These are phyloP conservation scores for Arthroderma sp. DNA, from an alignment of 2,329 filamentous ascomycete species.

Conservation along the genomic window DNA sequence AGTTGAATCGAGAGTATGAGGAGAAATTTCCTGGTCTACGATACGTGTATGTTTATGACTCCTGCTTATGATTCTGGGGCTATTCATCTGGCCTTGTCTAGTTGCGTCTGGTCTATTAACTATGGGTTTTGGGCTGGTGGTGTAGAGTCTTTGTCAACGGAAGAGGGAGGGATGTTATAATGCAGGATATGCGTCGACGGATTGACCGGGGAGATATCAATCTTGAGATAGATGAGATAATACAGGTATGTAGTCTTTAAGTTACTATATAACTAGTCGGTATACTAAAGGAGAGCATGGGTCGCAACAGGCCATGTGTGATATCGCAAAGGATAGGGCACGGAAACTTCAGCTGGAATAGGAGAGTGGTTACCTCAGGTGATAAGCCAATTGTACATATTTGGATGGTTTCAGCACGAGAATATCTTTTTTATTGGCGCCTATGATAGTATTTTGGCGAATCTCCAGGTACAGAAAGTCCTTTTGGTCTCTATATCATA, in stretches of 20 bases:
- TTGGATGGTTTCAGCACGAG: too few species aligned
- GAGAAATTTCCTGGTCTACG: conserved; percentile 64
- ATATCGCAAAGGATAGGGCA: conserved; percentile 72
- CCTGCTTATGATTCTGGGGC: conserved; percentile 6
- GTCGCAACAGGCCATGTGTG: conserved; percentile 65
- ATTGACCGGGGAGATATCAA: conserved; percentile 55
- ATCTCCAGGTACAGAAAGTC: too few species aligned
- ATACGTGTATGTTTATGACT: conserved; percentile 50
- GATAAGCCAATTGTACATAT: too few species aligned
- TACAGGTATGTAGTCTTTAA: conserved; percentile 43
- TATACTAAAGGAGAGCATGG: background rate
- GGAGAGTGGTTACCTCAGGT: background rate
- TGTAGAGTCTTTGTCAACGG: conserved; percentile 73
- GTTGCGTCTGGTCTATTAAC: background rate
- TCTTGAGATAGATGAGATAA: conserved; percentile 57
- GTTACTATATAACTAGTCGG: background rate
- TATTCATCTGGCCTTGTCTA: background rate
- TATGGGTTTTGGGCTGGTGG: background rate
- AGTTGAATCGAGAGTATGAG: conserved; percentile 68
- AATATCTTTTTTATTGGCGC: too few species aligned
- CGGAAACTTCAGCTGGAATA: conserved; percentile 39
- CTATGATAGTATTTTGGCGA: too few species aligned
- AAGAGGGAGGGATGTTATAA: conserved; percentile 56
- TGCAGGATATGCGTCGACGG: conserved; percentile 65
- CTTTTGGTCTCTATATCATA: too few species aligned